These are phyloP conservation scores for Marasmius fiardii DNA, from an alignment of 1,284 basidiomycete species.

Conservation along the genomic window DNA sequence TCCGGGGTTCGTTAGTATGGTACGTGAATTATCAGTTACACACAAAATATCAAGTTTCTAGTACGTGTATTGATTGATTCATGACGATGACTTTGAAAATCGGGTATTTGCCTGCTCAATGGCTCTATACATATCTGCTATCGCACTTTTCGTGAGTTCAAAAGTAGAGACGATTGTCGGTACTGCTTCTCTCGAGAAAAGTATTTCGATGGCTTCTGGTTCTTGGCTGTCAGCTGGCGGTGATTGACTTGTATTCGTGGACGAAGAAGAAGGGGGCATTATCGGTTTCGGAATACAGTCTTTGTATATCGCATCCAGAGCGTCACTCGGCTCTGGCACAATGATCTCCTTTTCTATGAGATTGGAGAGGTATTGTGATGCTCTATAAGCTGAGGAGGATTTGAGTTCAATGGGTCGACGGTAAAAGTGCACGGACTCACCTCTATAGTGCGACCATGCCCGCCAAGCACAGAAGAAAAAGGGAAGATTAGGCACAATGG, in stretches of 20 bases:
- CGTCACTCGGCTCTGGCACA: slow-evolving; percentile 46
- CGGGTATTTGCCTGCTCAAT: slow-evolving; percentile 47
- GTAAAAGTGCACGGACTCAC: slow-evolving; percentile 29
- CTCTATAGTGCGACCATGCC: slow-evolving; percentile 79
- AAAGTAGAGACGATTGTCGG: slow-evolving; percentile 46
- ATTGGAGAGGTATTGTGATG: slow-evolving; percentile 63
- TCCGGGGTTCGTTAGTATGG: too few species aligned
- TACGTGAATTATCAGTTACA: too few species aligned
- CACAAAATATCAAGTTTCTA: too few species aligned
- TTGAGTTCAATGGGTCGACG: not conserved
- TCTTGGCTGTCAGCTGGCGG: not conserved
- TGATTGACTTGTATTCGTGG: not conserved
- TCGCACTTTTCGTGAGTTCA: slow-evolving; percentile 41
- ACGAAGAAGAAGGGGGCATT: slow-evolving; percentile 8
- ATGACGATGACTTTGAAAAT: not conserved
- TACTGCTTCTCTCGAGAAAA: slow-evolving; percentile 54
- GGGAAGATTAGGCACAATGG: slow-evolving; percentile 77
- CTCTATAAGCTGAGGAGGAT: slow-evolving; percentile 57
- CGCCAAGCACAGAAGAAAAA: slow-evolving; percentile 84
- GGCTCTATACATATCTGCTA: slow-evolving; percentile 57
- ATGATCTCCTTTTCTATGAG: slow-evolving; percentile 56
- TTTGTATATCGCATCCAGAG: slow-evolving; percentile 58
- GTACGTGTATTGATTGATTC: not conserved
- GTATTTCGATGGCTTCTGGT: slow-evolving; percentile 18
- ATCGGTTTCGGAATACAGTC: slow-evolving; percentile 27